Conservation (phyloP, 139 green algal species). For the Chlamydomonas asymmetrica region DNA sequence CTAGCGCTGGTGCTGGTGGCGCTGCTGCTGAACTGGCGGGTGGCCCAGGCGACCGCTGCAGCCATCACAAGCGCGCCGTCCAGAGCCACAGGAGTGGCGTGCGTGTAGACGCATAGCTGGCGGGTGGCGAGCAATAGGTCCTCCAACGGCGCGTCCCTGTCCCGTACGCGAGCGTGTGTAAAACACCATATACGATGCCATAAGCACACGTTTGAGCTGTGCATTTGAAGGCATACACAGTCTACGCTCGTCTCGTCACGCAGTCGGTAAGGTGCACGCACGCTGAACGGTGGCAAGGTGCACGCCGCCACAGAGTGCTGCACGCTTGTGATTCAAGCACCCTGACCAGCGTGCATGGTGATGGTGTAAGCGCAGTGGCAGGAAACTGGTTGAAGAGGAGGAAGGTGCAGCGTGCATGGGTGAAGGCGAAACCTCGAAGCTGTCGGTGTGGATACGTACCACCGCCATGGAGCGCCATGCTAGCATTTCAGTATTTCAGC, state of each 20-base stretch:
- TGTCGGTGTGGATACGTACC: not conserved
- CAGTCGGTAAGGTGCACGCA: not conserved
- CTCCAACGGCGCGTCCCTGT: not conserved
- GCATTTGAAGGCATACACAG: not conserved
- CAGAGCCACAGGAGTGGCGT: constrained; percentile 19
- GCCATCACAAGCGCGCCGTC: constrained; percentile 19
- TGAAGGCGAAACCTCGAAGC: not conserved
- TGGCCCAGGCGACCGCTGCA: constrained; percentile 13
- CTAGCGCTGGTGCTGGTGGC: not conserved
- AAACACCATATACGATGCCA: no score
- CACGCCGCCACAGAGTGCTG: not conserved
- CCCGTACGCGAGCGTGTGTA: not conserved
- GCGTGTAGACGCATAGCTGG: constrained; percentile 1
- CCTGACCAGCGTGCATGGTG: not conserved
- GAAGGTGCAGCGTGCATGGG: not conserved
- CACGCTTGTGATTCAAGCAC: not conserved
- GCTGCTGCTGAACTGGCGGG: not conserved
- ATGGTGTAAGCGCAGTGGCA: not conserved
- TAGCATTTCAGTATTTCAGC: not conserved
- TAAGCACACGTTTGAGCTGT: no score
- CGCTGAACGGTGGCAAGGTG: not conserved
- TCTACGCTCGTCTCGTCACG: not conserved
- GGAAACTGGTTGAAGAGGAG: not conserved
- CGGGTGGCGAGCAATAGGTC: constrained; percentile 6
- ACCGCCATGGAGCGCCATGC: not conserved